Base-by-base conservation (phyloP, 345 rosid species). In the Durio zibethinus region DNA sequence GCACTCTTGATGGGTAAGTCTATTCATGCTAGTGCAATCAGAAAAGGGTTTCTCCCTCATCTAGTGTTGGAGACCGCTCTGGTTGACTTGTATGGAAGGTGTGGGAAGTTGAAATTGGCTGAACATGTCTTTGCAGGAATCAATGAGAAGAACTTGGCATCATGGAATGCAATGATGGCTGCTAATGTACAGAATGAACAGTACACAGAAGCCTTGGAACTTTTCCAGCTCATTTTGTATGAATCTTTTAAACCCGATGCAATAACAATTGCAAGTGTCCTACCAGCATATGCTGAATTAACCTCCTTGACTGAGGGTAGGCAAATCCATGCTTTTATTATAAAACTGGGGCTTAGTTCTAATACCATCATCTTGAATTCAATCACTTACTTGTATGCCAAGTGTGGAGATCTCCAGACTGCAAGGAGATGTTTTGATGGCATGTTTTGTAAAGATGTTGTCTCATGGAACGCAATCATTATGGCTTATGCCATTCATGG, bases 401-500 rank as follows among this genome's bases (percentile, higher is more conserved):
- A 87, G 83, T 84, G 93, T 74, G 97, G 94, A 40, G 89, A 92
- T 79, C 91, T 90, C 54, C 74, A 79, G 57, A 84, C 88, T 68
- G 94, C 98, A 35, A 83, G 87, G 77, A 85, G 60, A 77, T 36
- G 84, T 77, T 94, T 92, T 43, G 84, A 91, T 73, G 70, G 61
- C 57, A 73, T 85, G 63, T 14, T 70, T 40, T 36, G 54, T 73
- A 90, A 88, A 85, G 89, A 92, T 82, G 80, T 88, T 38, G 84
- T 90, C 50, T 86, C 96, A 9, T 94, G 98, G 98, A 94, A 90
- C 76, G 87, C 85, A 31, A 87, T 90, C 77, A 89, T 92, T 70
- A 88, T 90, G 95, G 92, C 90, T 29, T 84, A 89, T 67, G 97
- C 88, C 16, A 82, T 90, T 68, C 95, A 92, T 31, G 93, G 97